phyloP scores from a whole-genome alignment of 306 rosid species.

The Dicorynia guianensis region DNA sequence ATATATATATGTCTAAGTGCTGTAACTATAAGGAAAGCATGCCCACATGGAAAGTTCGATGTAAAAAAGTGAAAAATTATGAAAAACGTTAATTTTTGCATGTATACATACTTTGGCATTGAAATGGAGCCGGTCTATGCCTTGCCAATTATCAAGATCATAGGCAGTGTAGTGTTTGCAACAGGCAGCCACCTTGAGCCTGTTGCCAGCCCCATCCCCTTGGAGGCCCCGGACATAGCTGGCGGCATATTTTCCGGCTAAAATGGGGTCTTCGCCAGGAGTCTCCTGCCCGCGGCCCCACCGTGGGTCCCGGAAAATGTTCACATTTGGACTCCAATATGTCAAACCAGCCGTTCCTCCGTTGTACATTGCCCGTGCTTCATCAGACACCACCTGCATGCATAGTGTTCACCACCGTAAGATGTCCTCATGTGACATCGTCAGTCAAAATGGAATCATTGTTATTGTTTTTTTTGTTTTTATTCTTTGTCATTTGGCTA shows the following conservation, averaged over 20 bases:
- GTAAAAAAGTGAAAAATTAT: too few relatives aligned
- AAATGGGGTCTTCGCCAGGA: constrained; percentile 83
- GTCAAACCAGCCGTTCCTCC: constrained; percentile 89
- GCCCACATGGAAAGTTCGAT: too few relatives aligned
- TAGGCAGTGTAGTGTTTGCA: constrained; percentile 96
- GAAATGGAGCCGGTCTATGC: constrained; percentile 81
- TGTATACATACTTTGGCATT: constrained; percentile 73
- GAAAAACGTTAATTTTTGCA: background rate
- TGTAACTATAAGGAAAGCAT: too few relatives aligned
- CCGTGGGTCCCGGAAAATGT: constrained; percentile 89
- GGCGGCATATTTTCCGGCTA: constrained; percentile 77
- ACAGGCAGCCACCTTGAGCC: constrained; percentile 93
- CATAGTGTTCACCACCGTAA: background rate
- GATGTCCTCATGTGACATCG: too few relatives aligned
- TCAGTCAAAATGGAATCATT: too few relatives aligned
- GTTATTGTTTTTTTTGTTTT: background rate
- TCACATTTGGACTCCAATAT: constrained; percentile 93
- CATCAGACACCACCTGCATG: constrained; percentile 82
- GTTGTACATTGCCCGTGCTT: constrained; percentile 96
- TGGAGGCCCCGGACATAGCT: constrained; percentile 82
- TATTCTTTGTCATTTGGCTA: constrained; percentile 13
- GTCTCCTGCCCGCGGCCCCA: constrained; percentile 99
- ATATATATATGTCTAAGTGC: too few relatives aligned
- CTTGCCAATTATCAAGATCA: constrained; percentile 93
- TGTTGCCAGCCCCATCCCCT: constrained; percentile 62